Percentiles rank a stretch among this genome's conserved stretches.
Conservation (phyloP, 1,284 basidiomycete species). For the Bjerkandera adusta region DNA sequence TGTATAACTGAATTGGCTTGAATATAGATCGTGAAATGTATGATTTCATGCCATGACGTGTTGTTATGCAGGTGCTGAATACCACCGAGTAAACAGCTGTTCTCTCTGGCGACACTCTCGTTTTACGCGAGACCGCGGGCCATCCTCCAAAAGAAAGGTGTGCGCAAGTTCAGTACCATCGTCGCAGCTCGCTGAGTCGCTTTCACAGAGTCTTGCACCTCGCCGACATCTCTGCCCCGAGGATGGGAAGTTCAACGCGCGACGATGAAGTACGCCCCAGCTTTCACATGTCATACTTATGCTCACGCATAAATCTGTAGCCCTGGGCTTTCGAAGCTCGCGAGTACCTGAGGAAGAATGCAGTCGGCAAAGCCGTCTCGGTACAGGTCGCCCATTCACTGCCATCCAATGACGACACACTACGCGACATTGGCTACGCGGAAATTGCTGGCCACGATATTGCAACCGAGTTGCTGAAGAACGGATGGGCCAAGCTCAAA, state of each 20-base stretch:
- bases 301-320: constrained; percentile 36
- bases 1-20: not conserved
- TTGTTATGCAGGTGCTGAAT: constrained; percentile 22
- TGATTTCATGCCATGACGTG: constrained; percentile 18
- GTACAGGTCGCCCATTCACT: constrained; percentile 79
- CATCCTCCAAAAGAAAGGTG: constrained; percentile 88
- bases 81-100: constrained; percentile 56
- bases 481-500: constrained; percentile 92
- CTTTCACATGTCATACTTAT: not conserved
- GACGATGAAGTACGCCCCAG: constrained; percentile 80
- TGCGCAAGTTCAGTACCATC: constrained; percentile 18
- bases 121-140: constrained; percentile 79
- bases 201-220: constrained; percentile 77
- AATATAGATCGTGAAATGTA: constrained; percentile 70
- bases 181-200: constrained; percentile 11
- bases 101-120: constrained; percentile 85
- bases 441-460: constrained; percentile 74
- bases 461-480: constrained; percentile 74
- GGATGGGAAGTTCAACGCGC: constrained; percentile 75
- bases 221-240: constrained; percentile 79
- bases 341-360: constrained; percentile 83
- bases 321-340: constrained; percentile 91
- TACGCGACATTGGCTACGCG: constrained; percentile 75
- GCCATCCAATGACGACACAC: constrained; percentile 62
- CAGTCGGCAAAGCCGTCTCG: constrained; percentile 87